Percentiles rank a stretch among this genome's conserved stretches.
These are phyloP conservation scores for Aciculoconidium aculeatum DNA, from an alignment of 805 yeast species.

Conservation along the genomic window DNA sequence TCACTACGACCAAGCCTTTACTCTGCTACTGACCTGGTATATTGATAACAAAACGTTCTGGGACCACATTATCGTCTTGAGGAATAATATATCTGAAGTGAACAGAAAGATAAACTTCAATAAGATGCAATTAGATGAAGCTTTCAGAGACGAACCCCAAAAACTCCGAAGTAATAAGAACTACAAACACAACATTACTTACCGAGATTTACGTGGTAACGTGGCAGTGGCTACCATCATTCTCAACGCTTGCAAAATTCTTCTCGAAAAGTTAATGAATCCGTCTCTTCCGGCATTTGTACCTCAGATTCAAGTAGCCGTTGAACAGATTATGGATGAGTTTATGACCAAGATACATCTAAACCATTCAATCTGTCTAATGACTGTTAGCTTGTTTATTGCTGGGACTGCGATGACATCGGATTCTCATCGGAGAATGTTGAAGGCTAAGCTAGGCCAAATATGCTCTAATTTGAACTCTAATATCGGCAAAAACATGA, in stretches of 20 bases:
- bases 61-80: conserved; percentile 7
- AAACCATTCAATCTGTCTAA: conserved; percentile 8
- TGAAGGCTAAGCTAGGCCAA: conserved; percentile 2
- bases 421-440: conserved; percentile 2
- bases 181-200: conserved; percentile 3
- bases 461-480: conserved; percentile 5
- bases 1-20: conserved; percentile 6
- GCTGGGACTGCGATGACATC: conserved; percentile 5
- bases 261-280: conserved; percentile 9
- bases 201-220: conserved; percentile 8
- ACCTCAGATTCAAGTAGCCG: conserved; percentile 7
- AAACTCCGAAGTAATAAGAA: too few relatives aligned
- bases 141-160: conserved; percentile 1
- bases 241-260: conserved; percentile 8
- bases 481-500: conserved; percentile 9
- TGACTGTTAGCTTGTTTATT: conserved; percentile 8
- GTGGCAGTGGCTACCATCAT: conserved; percentile 9
- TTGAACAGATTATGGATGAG: conserved; percentile 5
- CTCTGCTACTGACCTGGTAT: conserved; percentile 3
- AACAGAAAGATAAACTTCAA: conserved; percentile 4
- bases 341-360: conserved; percentile 4
- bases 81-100: conserved; percentile 2
- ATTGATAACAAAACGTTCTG: conserved; percentile 8
- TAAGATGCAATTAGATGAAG: conserved; percentile 3
- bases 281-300: conserved; percentile 8